Percentiles rank a stretch among this genome's conserved stretches.
Evolutionary conservation across 2,329 filamentous ascomycete species (phyloP).

Genomic region (Colletotrichum sp.): DNA sequence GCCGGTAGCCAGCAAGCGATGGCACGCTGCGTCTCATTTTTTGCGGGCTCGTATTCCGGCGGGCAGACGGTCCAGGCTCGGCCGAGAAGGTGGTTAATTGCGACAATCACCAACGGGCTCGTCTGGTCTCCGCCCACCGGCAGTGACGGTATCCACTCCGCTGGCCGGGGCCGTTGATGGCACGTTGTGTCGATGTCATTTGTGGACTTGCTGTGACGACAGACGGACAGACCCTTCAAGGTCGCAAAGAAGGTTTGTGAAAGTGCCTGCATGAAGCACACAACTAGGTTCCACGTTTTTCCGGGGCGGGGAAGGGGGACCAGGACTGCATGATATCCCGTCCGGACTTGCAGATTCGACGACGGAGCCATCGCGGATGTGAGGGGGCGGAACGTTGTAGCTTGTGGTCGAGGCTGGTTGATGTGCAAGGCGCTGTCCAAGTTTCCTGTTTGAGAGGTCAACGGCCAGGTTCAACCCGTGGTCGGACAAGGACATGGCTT

Average conservation of each 20-base stretch:
- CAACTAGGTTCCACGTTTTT: not conserved
- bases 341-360: not conserved
- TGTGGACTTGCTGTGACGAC: constrained; percentile 2
- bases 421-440: not conserved
- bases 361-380: not conserved
- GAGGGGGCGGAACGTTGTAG: not conserved
- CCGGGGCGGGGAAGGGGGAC: not conserved
- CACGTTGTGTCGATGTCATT: constrained; percentile 4
- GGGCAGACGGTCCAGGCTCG: not conserved
- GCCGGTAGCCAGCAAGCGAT: constrained; percentile 1
- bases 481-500: constrained; percentile 5
- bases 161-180: not conserved
- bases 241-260: not conserved
- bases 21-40: not conserved
- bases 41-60: constrained; percentile 2
- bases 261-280: constrained; percentile 14
- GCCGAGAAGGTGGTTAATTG: not conserved
- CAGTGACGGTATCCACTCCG: not conserved
- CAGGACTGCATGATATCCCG: not conserved
- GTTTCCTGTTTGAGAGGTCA: constrained; percentile 6
- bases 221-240: not conserved
- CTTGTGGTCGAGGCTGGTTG: not conserved
- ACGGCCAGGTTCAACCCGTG: not conserved
- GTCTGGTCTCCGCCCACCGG: not conserved
- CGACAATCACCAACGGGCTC: not conserved